Conservation (phyloP, 2,329 filamentous ascomycete species). For the Colletotrichum sp. region DNA sequence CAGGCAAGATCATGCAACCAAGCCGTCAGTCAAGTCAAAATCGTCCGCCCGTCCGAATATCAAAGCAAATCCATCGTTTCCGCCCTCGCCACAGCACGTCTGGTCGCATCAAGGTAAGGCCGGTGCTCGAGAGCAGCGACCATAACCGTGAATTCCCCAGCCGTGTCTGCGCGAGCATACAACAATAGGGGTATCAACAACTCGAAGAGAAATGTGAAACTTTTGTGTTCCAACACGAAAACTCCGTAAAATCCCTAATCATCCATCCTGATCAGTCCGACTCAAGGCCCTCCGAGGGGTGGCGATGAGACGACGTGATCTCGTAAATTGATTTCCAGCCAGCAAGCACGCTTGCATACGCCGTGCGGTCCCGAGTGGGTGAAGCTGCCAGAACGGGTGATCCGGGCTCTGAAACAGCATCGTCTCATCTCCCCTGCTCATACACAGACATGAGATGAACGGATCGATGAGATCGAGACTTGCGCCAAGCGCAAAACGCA, state of each 20-base stretch:
- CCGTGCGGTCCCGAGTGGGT: background rate
- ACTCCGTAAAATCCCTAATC: constrained; percentile 17
- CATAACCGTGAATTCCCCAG: background rate
- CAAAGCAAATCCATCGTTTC: constrained; percentile 10
- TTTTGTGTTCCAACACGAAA: constrained; percentile 20
- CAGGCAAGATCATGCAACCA: background rate
- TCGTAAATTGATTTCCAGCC: constrained; percentile 9
- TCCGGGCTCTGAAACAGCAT: background rate
- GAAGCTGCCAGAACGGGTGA: background rate
- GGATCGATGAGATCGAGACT: background rate
- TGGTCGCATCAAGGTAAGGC: background rate
- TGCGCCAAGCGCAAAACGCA: background rate
- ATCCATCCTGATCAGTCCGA: constrained; percentile 3
- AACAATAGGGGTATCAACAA: constrained; percentile 24
- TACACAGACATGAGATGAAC: background rate
- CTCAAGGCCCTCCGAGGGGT: background rate
- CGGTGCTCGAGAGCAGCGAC: background rate
- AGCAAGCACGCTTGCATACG: constrained; percentile 3
- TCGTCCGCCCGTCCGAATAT: background rate
- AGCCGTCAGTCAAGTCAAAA: background rate
- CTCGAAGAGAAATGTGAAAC: constrained; percentile 21
- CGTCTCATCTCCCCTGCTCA: background rate
- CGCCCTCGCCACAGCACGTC: background rate
- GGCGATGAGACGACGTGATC: background rate
- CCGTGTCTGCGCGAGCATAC: background rate